Evolutionary conservation across 768 basidiomycete species (phyloP).

Genomic region (Leucosporidium creatinivorum): DNA sequence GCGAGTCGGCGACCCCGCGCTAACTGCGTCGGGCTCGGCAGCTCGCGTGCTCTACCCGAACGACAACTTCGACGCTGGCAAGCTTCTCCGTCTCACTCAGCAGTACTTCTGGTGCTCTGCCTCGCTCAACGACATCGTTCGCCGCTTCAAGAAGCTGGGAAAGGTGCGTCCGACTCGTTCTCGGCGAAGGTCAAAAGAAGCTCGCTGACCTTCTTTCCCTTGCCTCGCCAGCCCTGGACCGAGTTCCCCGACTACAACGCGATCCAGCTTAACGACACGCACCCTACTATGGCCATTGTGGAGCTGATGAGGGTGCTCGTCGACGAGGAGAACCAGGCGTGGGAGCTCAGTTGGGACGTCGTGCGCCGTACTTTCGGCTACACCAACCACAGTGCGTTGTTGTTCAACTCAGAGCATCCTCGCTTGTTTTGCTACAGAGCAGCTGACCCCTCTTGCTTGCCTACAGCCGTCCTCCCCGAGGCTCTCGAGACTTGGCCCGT

Average conservation of each 20-base stretch:
- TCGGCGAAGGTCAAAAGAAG: no score
- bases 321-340: constrained; percentile 82
- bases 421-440: no score
- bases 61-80: constrained; percentile 51
- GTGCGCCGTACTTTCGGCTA: constrained; percentile 87
- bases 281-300: constrained; percentile 38
- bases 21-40: background rate
- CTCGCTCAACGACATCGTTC: constrained; percentile 76
- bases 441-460: constrained; percentile 14
- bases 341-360: constrained; percentile 81
- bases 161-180: no score
- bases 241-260: constrained; percentile 74
- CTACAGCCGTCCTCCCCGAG: constrained; percentile 60
- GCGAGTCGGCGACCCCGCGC: background rate
- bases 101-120: constrained; percentile 75
- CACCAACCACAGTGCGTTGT: constrained; percentile 70
- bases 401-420: no score
- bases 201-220: background rate
- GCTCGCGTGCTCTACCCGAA: constrained; percentile 85
- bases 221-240: constrained; percentile 53
- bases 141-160: constrained; percentile 83
- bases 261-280: constrained; percentile 80
- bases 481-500: constrained; percentile 72
- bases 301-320: constrained; percentile 80
- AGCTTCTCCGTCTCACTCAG: constrained; percentile 69